Evolutionary conservation across 768 basidiomycete species (phyloP).

Genomic region (Tylopilus sp.): DNA sequence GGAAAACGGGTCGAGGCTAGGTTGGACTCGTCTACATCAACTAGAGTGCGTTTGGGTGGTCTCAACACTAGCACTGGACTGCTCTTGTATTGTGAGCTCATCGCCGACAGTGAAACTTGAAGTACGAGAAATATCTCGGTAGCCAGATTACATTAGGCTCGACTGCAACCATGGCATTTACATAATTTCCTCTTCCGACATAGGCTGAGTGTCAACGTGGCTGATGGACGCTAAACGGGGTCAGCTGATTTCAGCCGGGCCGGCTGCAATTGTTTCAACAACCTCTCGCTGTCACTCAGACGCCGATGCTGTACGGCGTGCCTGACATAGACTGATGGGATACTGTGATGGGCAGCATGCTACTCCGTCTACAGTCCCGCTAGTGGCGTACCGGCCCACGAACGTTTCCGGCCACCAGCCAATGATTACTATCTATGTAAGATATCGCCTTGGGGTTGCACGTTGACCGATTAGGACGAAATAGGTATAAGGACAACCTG

Average conservation of each 20-base stretch:
- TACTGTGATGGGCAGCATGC: not conserved
- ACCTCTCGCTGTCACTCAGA: not conserved
- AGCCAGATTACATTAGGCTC: too few relatives aligned
- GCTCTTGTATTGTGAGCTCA: not conserved
- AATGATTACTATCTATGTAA: slow-evolving; percentile 8
- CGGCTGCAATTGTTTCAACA: not conserved
- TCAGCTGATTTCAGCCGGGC: not conserved
- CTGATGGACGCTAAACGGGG: not conserved
- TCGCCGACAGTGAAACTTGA: not conserved
- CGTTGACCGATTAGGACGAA: not conserved
- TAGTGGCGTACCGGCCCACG: slow-evolving; percentile 6
- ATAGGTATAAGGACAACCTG: slow-evolving; percentile 8
- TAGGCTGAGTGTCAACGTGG: too few relatives aligned
- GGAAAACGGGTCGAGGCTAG: not conserved
- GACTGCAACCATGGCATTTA: too few relatives aligned
- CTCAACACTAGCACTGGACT: not conserved
- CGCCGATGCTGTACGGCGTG: not conserved
- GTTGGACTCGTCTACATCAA: not conserved
- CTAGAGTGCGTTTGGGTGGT: slow-evolving; percentile 17
- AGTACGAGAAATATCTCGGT: slow-evolving; percentile 4
- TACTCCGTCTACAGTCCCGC: not conserved
- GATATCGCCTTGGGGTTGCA: not conserved
- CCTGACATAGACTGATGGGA: not conserved
- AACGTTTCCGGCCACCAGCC: slow-evolving; percentile 19
- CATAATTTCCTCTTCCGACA: too few relatives aligned